Percentiles rank a stretch among this genome's conserved stretches.
phyloP scores from a whole-genome alignment of 768 basidiomycete genomes.

The Dentipellis sp. region DNA sequence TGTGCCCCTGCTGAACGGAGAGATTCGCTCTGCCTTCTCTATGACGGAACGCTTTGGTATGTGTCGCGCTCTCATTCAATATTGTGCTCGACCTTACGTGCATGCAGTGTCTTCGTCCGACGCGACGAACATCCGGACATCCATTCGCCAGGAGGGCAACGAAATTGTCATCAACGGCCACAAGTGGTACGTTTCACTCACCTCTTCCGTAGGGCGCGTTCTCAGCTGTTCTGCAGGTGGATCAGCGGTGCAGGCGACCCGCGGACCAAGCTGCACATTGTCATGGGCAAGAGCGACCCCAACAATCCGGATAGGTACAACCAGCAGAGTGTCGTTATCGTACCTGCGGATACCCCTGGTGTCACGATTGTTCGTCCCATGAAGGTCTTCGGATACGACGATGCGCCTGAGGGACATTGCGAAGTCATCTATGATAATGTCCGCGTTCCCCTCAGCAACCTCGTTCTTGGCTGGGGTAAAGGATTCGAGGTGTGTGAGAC shows the following conservation, averaged over 20 bases:
- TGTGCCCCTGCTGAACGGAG: constrained; percentile 76
- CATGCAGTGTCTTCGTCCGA: constrained; percentile 81
- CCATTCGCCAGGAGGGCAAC: constrained; percentile 73
- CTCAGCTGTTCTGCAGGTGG: constrained; percentile 49
- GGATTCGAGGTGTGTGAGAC: constrained; percentile 71
- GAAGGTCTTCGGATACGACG: constrained; percentile 90
- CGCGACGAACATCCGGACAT: constrained; percentile 90
- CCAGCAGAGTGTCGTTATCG: constrained; percentile 91
- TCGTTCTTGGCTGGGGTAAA: constrained; percentile 87
- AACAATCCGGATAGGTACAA: constrained; percentile 63
- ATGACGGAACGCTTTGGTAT: constrained; percentile 94
- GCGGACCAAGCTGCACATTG: constrained; percentile 79
- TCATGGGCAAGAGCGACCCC: constrained; percentile 93
- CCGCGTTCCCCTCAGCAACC: constrained; percentile 71
- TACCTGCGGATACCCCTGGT: constrained; percentile 82
- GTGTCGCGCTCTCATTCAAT: constrained; percentile 13
- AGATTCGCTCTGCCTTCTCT: constrained; percentile 89
- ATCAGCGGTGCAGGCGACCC: constrained; percentile 97
- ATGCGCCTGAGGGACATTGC: constrained; percentile 94
- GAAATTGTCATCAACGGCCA: constrained; percentile 92
- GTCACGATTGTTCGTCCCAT: constrained; percentile 89
- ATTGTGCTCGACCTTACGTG: constrained; percentile 4
- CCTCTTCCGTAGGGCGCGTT: not conserved
- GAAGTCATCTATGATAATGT: constrained; percentile 95
- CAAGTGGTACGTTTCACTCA: constrained; percentile 61